Evolutionary conservation across 805 yeast species (phyloP), one percentile per base, ranked within the genome.

Genomic region (Ogataea henricii): DNA sequence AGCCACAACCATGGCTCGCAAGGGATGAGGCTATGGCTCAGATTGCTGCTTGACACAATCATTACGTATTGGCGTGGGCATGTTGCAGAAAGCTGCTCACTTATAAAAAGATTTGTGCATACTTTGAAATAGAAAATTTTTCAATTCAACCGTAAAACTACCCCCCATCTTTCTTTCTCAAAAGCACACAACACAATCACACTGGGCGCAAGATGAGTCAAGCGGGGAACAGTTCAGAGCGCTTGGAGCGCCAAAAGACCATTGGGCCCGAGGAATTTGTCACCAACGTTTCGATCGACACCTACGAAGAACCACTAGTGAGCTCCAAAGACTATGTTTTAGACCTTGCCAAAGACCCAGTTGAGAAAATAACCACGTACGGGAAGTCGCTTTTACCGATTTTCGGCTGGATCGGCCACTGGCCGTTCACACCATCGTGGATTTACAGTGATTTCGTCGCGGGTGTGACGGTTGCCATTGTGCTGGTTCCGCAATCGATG

Each of bases 401-500:
- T 30, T 65, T 81, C 9, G 70, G 74, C n/a, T 91, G 97, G 97
- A 80, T 90, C 39, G 78, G 84, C 47, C 88, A 89, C 62, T 91
- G 91, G 69, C 91, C 91, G 62, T 59, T 74, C 9, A 75, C 77
- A 23, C 60, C 59, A 3, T 30, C 56, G 10, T 91, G 97, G 97
- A 69, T 85, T 13, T 80, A 81, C 48, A 80, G 89, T 25, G 97
- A 91, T 67, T 66, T 91, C 53, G 83, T 90, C 47, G 96, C 97
- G 2, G 97, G 97, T 64, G 76, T 91, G 50, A 89, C 97, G 1
- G 96, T 91, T 17, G 97, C 97, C 38, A 82, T 87, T 52, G 97
- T 91, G 16, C 76, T 90, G 55, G 96, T 91, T 25, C 97, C 97
- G 3, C 97, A 91, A 68, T 83, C 94, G 3, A 91, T 91, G 97